Base-by-base conservation (phyloP, 148 eudicot species). In the Camellia lanceoleosa region DNA sequence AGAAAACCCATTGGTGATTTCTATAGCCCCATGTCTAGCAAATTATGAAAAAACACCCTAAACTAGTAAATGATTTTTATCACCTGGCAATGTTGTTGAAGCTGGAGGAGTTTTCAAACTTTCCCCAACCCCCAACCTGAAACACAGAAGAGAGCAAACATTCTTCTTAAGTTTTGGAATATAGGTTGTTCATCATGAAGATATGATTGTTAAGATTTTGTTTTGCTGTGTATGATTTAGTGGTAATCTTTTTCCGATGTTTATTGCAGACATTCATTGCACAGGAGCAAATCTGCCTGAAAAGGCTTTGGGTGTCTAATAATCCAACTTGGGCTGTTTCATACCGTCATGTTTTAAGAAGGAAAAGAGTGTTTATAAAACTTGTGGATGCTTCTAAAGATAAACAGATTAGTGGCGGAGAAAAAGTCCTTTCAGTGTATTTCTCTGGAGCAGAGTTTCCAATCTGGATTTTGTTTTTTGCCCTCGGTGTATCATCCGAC, bases 221-320 rank as follows among this genome's bases (percentile, higher is more conserved):
- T 61, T 59, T 19, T 73, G 1, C n/a, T 73, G 46, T 30, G 44
- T 51, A 51, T 80, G 71, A 54, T 38, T 72, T 73, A 56, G 44
- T 30, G 13, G 62, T 71, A n/a, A 71, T 30, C 5, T 23, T 42
- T 68, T 80, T 67, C 19, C 52, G 47, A 60, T 13, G 16, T 55
- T 79, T 77, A 60, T 64, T 85, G 86, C 93, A 95, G 99, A 84
- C 86, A 13, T 96, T 96, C 77, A 92, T 96, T 80, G 99, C 99
- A 12, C 99, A 96, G 88, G 99, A 96, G 83, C 98, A 93, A 80
- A 81, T 83, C 16, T 91, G 95, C 87, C 84, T 93, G 67, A 93
- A 84, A 82, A 89, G 97, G 83, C 86, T 95, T 5, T 93, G 97
- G 97, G 73, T 95, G 42, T 73, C 91, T 66, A 87, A 79, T 47